Conservation (phyloP, 2,329 filamentous ascomycete species). For the Lachnellula cervina region DNA sequence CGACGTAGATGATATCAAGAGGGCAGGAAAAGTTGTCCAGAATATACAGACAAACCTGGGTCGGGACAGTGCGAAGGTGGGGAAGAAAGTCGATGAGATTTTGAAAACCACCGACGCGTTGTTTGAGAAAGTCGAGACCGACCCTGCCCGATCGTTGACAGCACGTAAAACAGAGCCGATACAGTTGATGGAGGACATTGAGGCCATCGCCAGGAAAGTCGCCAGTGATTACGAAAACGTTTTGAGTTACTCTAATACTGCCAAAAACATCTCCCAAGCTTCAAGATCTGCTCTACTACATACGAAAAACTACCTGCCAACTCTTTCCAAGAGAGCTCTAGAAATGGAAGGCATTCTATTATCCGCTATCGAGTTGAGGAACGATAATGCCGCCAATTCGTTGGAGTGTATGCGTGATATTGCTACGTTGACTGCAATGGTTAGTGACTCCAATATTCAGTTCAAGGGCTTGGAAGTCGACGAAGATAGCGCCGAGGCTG, state of each 20-base stretch:
- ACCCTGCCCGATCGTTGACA: conserved; percentile 49
- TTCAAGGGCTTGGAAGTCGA: conserved; percentile 68
- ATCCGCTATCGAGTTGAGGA: conserved; percentile 61
- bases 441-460: conserved; percentile 66
- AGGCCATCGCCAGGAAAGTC: conserved; percentile 81
- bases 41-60: conserved; percentile 56
- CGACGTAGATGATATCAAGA: conserved; percentile 66
- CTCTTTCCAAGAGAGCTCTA: conserved; percentile 47
- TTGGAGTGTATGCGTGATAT: conserved; percentile 77
- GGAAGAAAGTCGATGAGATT: conserved; percentile 55
- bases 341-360: conserved; percentile 59
- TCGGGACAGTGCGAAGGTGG: conserved; percentile 54
- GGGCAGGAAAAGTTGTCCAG: conserved; percentile 62
- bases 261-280: conserved; percentile 59
- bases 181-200: conserved; percentile 76
- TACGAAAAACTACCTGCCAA: conserved; percentile 58
- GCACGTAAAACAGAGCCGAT: conserved; percentile 58
- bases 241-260: conserved; percentile 60
- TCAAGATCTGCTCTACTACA: conserved; percentile 61
- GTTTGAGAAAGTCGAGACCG: conserved; percentile 58
- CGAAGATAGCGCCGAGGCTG: conserved; percentile 71
- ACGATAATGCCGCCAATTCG: conserved; percentile 59
- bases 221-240: conserved; percentile 79
- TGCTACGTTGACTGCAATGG: conserved; percentile 70
- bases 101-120: conserved; percentile 57